phyloP scores from a whole-genome alignment of 2,329 filamentous ascomycete species.

The Cladosporium austrohemisphaericum region DNA sequence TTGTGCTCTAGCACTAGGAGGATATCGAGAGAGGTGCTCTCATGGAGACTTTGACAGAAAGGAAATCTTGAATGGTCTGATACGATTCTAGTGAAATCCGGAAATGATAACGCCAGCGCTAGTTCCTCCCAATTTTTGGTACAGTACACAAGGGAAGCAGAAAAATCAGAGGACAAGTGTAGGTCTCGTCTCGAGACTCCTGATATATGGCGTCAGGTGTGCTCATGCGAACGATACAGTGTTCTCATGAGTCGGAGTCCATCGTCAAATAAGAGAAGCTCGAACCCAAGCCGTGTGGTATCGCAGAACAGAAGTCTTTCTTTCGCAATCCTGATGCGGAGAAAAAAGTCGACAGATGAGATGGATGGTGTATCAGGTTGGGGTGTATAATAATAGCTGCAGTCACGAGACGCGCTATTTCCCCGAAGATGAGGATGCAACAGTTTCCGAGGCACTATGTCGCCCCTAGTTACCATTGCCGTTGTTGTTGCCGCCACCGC shows the following conservation, averaged over 20 bases:
- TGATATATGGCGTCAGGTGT: too few species aligned
- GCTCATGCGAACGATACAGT: too few species aligned
- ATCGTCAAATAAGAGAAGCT: background rate
- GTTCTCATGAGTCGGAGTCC: too few species aligned
- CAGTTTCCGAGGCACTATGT: too few species aligned
- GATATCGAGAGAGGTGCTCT: too few species aligned
- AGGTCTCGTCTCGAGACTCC: background rate
- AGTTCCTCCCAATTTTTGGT: slow-evolving; percentile 10
- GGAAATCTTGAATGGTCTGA: too few species aligned
- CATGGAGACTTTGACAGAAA: slow-evolving; percentile 22
- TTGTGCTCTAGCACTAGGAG: too few species aligned
- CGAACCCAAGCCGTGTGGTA: slow-evolving; percentile 7
- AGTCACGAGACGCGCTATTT: too few species aligned
- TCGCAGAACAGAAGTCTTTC: slow-evolving; percentile 1
- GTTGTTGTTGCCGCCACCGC: slow-evolving; percentile 11
- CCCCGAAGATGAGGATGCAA: too few species aligned
- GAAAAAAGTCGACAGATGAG: background rate
- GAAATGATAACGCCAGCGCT: slow-evolving; percentile 12
- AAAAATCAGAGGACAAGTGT: background rate
- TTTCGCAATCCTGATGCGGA: background rate
- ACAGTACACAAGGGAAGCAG: slow-evolving; percentile 8
- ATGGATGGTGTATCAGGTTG: background rate
- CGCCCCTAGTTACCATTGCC: background rate
- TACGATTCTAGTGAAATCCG: background rate
- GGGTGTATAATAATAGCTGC: too few species aligned